Base-by-base conservation (phyloP, 345 rosid genomes). In the Erodium maritimum region DNA sequence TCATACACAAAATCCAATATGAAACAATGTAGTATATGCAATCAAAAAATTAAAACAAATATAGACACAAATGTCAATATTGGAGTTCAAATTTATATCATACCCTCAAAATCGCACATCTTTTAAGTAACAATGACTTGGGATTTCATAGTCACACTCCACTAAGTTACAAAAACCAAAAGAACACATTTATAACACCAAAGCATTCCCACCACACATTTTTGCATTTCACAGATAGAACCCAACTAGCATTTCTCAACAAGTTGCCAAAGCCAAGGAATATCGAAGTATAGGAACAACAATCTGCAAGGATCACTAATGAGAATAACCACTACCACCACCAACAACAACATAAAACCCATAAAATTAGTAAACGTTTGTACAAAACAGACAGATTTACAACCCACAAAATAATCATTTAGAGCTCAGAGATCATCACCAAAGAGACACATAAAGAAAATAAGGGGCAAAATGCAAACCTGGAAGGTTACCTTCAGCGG, bases 401-500 rank as follows among this genome's bases (percentile, higher is more conserved):
- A 42, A 42, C 2, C 48, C 48, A 42, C 16, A 42, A 42, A 4
- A 42, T 11, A 42, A 14, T 16, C 17, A 42, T 3, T 7, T 10
- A 42, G 8, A 42, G 48, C 2, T 42, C 14, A n/a, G n/a, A n/a
- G n/a, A n/a, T n/a, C n/a, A n/a, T 67, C 75, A 19, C 21, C 56
- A 58, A n/a, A 55, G 17, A 23, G 37, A 29, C 37, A n/a, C 13
- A 48, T 12, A 42, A 25, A 56, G 12, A 23, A 54, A 9, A 20
- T 29, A 29, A n/a, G 9, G 37, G 37, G 37, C 4, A 29, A 29
- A 29, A 29, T 29, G 57, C 61, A 23, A 62, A 85, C 93, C 93
- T 83, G 66, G 66, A 71, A 77, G 60, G 89, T 80, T 24, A 29
- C 63, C 75, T 65, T 75, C 72, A 83, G 62, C 37, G 77, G 73